A percentile compares a stretch with the other conserved stretches of the same genome.
Conservation (phyloP, 345 rosid genomes). For the Hypericum androsaemum region DNA sequence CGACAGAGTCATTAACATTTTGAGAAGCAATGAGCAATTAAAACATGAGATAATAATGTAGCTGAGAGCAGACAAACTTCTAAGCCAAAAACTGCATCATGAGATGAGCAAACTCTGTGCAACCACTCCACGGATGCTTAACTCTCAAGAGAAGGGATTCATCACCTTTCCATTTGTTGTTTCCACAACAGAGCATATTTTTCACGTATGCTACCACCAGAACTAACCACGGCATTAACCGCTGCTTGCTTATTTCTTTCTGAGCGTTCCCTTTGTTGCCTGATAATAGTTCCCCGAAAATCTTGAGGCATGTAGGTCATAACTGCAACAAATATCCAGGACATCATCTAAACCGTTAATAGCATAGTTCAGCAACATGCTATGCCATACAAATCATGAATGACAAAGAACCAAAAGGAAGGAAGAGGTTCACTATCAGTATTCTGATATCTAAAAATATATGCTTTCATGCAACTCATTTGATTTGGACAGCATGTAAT, state of each 20-base stretch:
- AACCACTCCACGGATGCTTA: slow-evolving; percentile 10
- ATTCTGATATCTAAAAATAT: no score
- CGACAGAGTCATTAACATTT: no score
- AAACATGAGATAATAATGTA: no score
- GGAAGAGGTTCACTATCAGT: no score
- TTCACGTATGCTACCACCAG: slow-evolving; percentile 75
- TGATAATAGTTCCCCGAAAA: slow-evolving; percentile 80
- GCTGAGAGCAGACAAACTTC: no score
- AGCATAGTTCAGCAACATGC: not conserved
- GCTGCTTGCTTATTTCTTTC: slow-evolving; percentile 96
- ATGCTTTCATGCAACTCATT: no score
- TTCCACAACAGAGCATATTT: slow-evolving; percentile 80
- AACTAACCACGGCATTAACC: slow-evolving; percentile 67
- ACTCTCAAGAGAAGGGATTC: not conserved
- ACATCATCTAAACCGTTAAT: not conserved
- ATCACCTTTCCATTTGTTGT: slow-evolving; percentile 94
- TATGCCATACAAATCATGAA: no score
- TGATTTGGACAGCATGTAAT: no score
- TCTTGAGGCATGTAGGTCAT: slow-evolving; percentile 99
- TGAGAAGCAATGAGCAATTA: no score
- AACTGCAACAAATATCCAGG: slow-evolving; percentile 37
- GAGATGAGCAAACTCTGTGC: slow-evolving; percentile 11
- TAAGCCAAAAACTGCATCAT: slow-evolving; percentile 1
- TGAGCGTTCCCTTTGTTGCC: slow-evolving; percentile 89
- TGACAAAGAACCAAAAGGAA: no score